These are phyloP conservation scores for Neofusicoccum umdonicola DNA, from an alignment of 2,329 filamentous ascomycete genomes.

Conservation along the genomic window DNA sequence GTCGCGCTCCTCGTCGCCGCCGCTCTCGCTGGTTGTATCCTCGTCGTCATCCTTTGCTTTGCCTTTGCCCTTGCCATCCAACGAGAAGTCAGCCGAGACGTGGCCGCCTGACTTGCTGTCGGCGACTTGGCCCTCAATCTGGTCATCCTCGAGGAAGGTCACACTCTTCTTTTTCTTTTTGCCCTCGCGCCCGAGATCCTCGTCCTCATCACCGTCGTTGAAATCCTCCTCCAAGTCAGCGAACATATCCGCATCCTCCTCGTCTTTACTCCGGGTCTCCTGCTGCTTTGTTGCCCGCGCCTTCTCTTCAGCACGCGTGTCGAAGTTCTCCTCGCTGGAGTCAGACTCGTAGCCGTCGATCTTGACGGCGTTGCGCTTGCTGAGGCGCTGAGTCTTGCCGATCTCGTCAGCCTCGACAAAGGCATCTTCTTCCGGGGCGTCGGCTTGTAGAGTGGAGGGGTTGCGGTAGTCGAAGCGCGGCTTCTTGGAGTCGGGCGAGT, in stretches of 20 bases:
- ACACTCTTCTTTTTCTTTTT: conserved; percentile 61
- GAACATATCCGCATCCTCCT: conserved; percentile 80
- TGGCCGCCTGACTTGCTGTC: conserved; percentile 72
- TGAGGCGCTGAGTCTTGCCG: conserved; percentile 62
- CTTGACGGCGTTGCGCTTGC: conserved; percentile 91
- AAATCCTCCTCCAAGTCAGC: conserved; percentile 64
- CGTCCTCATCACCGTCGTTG: conserved; percentile 54
- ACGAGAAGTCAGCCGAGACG: conserved; percentile 58
- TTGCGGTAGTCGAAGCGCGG: conserved; percentile 94
- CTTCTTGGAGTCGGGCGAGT: conserved; percentile 58
- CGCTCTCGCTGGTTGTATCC: conserved; percentile 57
- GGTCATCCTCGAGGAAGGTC: conserved; percentile 57
- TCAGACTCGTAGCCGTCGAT: conserved; percentile 97
- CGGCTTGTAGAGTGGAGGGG: conserved; percentile 84
- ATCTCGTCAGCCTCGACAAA: conserved; percentile 92
- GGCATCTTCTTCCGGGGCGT: conserved; percentile 71
- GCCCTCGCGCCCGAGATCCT: conserved; percentile 50
- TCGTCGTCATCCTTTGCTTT: conserved; percentile 41
- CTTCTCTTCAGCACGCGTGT: conserved; percentile 66
- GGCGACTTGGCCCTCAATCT: conserved; percentile 78
- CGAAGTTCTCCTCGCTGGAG: conserved; percentile 85
- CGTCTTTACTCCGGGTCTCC: conserved; percentile 51
- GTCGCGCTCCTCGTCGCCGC: conserved; percentile 64
- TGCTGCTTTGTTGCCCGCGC: conserved; percentile 46
- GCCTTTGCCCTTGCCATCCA: conserved; percentile 53